Conservation (phyloP, 768 basidiomycete genomes). For the Pulveroboletus frians region DNA sequence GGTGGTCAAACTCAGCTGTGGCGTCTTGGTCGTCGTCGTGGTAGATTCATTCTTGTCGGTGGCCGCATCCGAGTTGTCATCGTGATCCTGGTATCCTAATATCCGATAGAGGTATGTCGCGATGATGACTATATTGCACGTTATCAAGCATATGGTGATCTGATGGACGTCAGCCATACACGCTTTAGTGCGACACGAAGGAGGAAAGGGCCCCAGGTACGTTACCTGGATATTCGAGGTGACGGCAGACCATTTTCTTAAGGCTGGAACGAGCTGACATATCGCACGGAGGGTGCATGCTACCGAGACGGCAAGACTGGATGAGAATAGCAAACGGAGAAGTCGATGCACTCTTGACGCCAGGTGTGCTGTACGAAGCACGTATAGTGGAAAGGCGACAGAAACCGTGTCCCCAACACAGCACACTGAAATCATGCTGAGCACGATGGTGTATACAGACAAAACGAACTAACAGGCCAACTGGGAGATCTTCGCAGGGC, state of each 20-base stretch:
- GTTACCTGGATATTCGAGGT: slow-evolving; percentile 8
- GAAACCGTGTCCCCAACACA: background rate
- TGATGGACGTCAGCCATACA: background rate
- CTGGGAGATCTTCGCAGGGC: background rate
- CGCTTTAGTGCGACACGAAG: background rate
- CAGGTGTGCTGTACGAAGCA: slow-evolving; percentile 4
- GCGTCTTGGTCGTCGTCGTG: background rate
- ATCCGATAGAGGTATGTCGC: slow-evolving; percentile 24
- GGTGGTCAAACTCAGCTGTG: slow-evolving; percentile 10
- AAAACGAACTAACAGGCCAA: slow-evolving; percentile 2
- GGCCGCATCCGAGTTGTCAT: background rate
- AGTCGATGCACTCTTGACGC: slow-evolving; percentile 2
- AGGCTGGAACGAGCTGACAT: background rate
- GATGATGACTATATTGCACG: slow-evolving; percentile 23
- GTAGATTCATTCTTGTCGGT: background rate
- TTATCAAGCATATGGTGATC: slow-evolving; percentile 13
- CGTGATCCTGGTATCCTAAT: background rate
- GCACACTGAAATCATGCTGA: background rate
- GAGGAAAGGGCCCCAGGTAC: no score
- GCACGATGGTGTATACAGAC: background rate
- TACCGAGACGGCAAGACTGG: background rate
- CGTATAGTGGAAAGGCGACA: slow-evolving; percentile 1
- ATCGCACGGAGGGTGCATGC: background rate
- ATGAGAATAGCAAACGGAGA: slow-evolving; percentile 8
- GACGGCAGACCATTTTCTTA: background rate